Evolutionary conservation across 805 yeast species (phyloP).

Genomic region (Yarrowia deformans): DNA sequence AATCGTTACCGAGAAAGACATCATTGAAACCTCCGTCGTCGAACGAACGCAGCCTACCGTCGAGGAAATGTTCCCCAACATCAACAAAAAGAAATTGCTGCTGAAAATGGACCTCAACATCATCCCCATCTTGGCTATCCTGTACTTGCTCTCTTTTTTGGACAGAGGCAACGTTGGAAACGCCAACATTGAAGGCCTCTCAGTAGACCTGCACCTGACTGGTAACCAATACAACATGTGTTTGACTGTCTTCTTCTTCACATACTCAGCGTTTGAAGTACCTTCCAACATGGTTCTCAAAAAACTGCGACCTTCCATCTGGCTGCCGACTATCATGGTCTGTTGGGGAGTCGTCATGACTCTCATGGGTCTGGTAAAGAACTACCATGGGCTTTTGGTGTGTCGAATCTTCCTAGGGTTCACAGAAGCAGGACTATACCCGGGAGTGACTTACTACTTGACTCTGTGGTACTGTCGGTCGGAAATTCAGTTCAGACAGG

Average conservation of each 20-base stretch:
- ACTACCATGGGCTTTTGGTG: neutral
- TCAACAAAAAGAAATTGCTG: neutral
- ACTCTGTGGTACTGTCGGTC: neutral
- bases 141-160: neutral
- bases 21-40: neutral
- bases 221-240: slow-evolving; percentile 1
- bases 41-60: neutral
- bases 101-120: neutral
- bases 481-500: slow-evolving; percentile 3
- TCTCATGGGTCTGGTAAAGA: neutral
- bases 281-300: neutral
- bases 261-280: neutral
- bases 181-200: slow-evolving; percentile 1
- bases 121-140: neutral
- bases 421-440: neutral
- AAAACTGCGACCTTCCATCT: neutral
- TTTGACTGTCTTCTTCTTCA: slow-evolving; percentile 1
- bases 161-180: slow-evolving; percentile 2
- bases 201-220: neutral
- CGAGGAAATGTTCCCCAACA: neutral
- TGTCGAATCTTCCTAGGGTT: slow-evolving; percentile 2
- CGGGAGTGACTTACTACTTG: slow-evolving; percentile 1
- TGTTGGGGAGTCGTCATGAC: neutral
- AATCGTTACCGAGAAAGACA: neutral
- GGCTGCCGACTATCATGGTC: neutral